phyloP scores from a whole-genome alignment of 352 stramenopile genomes.

The Pythium graminicola region DNA sequence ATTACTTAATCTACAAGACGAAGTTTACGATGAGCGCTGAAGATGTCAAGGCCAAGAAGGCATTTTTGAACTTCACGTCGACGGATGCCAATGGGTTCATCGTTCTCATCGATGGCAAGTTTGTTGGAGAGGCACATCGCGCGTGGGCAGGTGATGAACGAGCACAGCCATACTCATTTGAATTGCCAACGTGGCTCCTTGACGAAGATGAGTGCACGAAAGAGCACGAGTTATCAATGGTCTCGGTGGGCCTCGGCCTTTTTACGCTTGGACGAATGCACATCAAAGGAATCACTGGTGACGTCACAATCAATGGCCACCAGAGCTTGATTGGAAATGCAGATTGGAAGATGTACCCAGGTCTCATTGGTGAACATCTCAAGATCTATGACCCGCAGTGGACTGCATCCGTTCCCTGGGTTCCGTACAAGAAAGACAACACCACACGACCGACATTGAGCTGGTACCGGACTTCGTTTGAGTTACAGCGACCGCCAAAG shows the following conservation, averaged over 20 bases:
- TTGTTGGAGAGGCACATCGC: slow-evolving; percentile 35
- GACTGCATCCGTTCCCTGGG: slow-evolving; percentile 46
- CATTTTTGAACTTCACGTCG: slow-evolving; percentile 36
- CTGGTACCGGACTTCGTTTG: slow-evolving; percentile 53
- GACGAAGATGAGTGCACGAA: slow-evolving; percentile 5
- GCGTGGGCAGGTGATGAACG: slow-evolving; percentile 51
- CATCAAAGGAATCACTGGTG: slow-evolving; percentile 49
- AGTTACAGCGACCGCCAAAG: slow-evolving; percentile 15
- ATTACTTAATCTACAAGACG: slow-evolving; percentile 65
- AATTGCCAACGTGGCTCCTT: slow-evolving; percentile 30
- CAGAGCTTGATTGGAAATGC: slow-evolving; percentile 24
- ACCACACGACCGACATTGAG: slow-evolving; percentile 28
- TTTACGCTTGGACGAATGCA: slow-evolving; percentile 47
- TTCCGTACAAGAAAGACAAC: slow-evolving; percentile 6
- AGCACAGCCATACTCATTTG: slow-evolving; percentile 35
- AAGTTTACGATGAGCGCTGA: slow-evolving; percentile 23
- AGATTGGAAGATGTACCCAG: slow-evolving; percentile 52
- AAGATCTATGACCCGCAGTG: slow-evolving; percentile 46
- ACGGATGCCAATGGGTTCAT: slow-evolving; percentile 53
- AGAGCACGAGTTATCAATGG: slow-evolving; percentile 31
- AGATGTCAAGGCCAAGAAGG: background rate
- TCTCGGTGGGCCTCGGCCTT: slow-evolving; percentile 58
- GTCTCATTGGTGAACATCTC: slow-evolving; percentile 57
- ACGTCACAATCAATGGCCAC: slow-evolving; percentile 35
- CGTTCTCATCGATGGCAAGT: slow-evolving; percentile 40